Evolutionary conservation across 805 yeast species (phyloP).

Genomic region (Candida broadrunensis): DNA sequence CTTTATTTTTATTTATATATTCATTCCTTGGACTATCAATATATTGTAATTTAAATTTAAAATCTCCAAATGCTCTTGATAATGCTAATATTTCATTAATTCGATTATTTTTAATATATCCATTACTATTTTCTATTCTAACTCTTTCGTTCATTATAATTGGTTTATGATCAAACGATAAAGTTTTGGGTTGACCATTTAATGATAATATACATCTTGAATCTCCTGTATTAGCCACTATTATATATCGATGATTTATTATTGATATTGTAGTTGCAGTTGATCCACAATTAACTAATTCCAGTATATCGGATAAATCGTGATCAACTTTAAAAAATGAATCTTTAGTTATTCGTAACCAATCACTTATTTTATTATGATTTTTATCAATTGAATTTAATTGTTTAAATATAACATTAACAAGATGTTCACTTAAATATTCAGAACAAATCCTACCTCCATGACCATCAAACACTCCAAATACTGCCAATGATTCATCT

Average conservation of each 20-base stretch:
- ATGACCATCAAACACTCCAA: constrained; percentile 81
- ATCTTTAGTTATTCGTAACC: constrained; percentile 24
- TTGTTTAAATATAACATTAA: background rate
- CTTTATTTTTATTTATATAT: constrained; percentile 20
- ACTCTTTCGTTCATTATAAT: constrained; percentile 42
- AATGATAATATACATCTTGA: constrained; percentile 62
- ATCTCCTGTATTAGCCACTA: constrained; percentile 74
- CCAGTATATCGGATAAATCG: constrained; percentile 19
- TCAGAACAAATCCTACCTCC: constrained; percentile 68
- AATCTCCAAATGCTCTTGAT: constrained; percentile 45
- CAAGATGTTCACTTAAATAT: constrained; percentile 43
- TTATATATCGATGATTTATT: constrained; percentile 35
- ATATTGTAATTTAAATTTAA: constrained; percentile 38
- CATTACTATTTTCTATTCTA: constrained; percentile 39
- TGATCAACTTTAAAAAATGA: constrained; percentile 36
- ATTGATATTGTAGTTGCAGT: constrained; percentile 36
- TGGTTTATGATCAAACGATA: constrained; percentile 45
- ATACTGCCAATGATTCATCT: constrained; percentile 43
- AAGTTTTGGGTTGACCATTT: constrained; percentile 59
- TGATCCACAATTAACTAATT: constrained; percentile 38
- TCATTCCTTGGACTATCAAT: constrained; percentile 28
- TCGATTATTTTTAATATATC: constrained; percentile 34
- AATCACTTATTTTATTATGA: constrained; percentile 3
- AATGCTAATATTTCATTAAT: constrained; percentile 43
- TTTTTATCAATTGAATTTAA: constrained; percentile 1